Conservation (phyloP, 2,329 filamentous ascomycete species). For the Aaosphaeria arxii region DNA sequence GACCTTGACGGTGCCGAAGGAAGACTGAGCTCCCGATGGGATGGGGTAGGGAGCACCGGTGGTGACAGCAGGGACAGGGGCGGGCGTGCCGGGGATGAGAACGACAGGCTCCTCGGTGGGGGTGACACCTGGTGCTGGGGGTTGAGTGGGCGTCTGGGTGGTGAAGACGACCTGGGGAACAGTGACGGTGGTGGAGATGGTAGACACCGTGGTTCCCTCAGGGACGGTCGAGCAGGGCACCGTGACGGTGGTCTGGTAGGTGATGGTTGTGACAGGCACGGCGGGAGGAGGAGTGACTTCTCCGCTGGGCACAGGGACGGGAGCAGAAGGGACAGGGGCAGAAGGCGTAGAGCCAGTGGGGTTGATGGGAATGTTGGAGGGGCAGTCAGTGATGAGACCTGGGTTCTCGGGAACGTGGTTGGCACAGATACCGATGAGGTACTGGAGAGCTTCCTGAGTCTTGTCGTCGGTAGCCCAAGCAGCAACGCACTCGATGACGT, state of each 20-base stretch:
- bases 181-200: constrained; percentile 40
- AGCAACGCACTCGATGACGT: constrained; percentile 77
- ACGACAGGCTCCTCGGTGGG: constrained; percentile 30
- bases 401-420: constrained; percentile 72
- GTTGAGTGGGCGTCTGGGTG: constrained; percentile 29
- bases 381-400: constrained; percentile 75
- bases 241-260: constrained; percentile 38
- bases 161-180: constrained; percentile 47
- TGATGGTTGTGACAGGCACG: constrained; percentile 40
- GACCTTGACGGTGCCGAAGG: constrained; percentile 17
- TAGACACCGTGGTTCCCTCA: constrained; percentile 12
- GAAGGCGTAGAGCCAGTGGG: constrained; percentile 40
- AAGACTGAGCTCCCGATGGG: constrained; percentile 5
- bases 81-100: constrained; percentile 34
- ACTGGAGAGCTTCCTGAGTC: constrained; percentile 69
- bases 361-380: constrained; percentile 52
- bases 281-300: constrained; percentile 3
- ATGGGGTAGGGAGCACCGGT: constrained; percentile 21
- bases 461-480: constrained; percentile 65
- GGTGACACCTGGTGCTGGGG: constrained; percentile 11
- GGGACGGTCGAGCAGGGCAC: constrained; percentile 21
- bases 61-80: constrained; percentile 27
- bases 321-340: constrained; percentile 9
- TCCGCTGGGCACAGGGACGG: constrained; percentile 14
- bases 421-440: constrained; percentile 90